A percentile compares a stretch with the other conserved stretches of the same genome.
phyloP scores from a whole-genome alignment of 2,329 filamentous ascomycete species.

The Monilinia polystroma region DNA sequence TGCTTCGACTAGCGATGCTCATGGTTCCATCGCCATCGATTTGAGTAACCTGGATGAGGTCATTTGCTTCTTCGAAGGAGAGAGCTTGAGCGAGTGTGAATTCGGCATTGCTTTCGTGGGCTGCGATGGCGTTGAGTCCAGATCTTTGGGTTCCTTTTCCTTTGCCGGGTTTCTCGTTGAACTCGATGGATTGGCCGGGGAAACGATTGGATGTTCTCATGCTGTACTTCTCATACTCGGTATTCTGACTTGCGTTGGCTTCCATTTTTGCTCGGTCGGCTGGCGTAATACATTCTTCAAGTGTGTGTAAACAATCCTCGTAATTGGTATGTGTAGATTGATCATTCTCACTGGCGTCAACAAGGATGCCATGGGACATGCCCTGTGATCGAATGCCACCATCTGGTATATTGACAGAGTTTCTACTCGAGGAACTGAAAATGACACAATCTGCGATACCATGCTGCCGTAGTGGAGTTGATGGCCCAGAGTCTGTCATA shows the following conservation, averaged over 20 bases:
- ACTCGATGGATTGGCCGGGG: neutral
- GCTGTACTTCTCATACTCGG: neutral
- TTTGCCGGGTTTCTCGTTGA: neutral
- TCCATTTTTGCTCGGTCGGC: conserved; percentile 10
- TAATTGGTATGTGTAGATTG: conserved; percentile 11
- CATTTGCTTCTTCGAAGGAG: neutral
- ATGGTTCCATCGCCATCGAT: conserved; percentile 9
- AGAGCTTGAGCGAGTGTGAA: conserved; percentile 4
- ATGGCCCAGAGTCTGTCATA: conserved; percentile 3
- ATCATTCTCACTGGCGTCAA: conserved; percentile 5
- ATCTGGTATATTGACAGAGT: conserved; percentile 1
- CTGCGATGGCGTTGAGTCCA: neutral
- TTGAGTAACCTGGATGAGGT: neutral
- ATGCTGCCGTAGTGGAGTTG: conserved; percentile 16
- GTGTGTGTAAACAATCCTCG: conserved; percentile 14
- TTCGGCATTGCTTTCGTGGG: conserved; percentile 5
- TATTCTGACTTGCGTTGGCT: conserved; percentile 7
- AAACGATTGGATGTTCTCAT: neutral
- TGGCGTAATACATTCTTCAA: conserved; percentile 17
- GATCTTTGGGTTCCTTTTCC: neutral
- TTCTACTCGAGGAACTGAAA: neutral
- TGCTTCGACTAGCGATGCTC: conserved; percentile 3
- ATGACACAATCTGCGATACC: conserved; percentile 12
- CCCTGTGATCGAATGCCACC: neutral
- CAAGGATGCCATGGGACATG: neutral